Conservation (phyloP, 768 basidiomycete genomes). For the Epithele typhae region DNA sequence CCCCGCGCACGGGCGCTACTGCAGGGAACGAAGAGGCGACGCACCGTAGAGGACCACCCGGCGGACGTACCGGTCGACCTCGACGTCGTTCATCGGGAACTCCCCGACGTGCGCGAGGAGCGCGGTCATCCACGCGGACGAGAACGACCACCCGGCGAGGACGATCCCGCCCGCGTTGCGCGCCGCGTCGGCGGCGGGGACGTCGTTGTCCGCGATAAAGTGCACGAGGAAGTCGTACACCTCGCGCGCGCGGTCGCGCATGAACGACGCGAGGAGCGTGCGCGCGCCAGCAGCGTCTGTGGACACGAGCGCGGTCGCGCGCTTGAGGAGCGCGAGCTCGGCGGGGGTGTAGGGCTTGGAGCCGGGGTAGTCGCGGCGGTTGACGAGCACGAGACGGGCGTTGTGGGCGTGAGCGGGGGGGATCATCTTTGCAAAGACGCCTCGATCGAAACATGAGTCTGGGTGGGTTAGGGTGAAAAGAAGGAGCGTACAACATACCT, state of each 20-base stretch:
- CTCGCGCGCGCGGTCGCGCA: slow-evolving; percentile 29
- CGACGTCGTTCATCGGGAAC: neutral
- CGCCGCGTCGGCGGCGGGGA: slow-evolving; percentile 18
- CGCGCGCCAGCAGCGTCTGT: slow-evolving; percentile 9
- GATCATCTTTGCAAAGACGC: slow-evolving; percentile 2
- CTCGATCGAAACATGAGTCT: too few species aligned
- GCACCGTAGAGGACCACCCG: slow-evolving; percentile 4
- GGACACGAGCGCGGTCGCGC: neutral
- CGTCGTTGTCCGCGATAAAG: slow-evolving; percentile 25
- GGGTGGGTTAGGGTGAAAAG: too few species aligned
- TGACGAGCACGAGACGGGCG: slow-evolving; percentile 17
- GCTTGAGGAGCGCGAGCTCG: slow-evolving; percentile 2
- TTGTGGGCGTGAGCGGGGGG: slow-evolving; percentile 8
- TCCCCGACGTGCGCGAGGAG: slow-evolving; percentile 6
- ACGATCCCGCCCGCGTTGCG: slow-evolving; percentile 2
- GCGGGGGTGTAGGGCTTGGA: slow-evolving; percentile 7
- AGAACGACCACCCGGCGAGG: slow-evolving; percentile 7
- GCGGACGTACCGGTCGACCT: slow-evolving; percentile 1
- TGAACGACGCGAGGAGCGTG: slow-evolving; percentile 1
- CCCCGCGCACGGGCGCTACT: too few species aligned
- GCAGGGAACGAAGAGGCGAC: too few species aligned
- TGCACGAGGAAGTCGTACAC: slow-evolving; percentile 28
- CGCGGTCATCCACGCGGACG: slow-evolving; percentile 1
- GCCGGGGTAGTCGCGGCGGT: slow-evolving; percentile 20
- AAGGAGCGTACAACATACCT: neutral